Conservation (phyloP, 2,329 filamentous ascomycete genomes). For the Teratosphaeria epicoccoides region DNA sequence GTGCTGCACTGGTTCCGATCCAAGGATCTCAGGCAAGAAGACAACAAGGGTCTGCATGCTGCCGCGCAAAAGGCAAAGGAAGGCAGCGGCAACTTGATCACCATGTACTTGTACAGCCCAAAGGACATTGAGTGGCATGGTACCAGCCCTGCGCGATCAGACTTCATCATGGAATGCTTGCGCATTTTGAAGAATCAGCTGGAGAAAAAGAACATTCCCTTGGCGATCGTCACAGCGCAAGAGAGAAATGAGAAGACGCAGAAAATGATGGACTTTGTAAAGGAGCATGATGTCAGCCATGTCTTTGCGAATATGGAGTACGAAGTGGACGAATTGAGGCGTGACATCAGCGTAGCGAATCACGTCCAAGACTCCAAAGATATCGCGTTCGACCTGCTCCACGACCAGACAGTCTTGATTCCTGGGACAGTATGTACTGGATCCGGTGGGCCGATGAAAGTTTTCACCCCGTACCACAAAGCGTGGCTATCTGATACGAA, state of each 20-base stretch:
- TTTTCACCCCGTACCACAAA: slow-evolving; percentile 42
- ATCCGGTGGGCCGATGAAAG: slow-evolving; percentile 38
- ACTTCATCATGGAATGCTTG: slow-evolving; percentile 39
- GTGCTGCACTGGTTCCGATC: slow-evolving; percentile 43
- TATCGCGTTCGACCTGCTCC: slow-evolving; percentile 34
- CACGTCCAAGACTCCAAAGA: slow-evolving; percentile 24
- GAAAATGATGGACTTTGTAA: slow-evolving; percentile 33
- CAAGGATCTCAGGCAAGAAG: slow-evolving; percentile 41
- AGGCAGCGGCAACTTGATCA: slow-evolving; percentile 33
- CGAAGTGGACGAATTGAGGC: slow-evolving; percentile 75
- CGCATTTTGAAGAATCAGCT: slow-evolving; percentile 36
- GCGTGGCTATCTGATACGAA: slow-evolving; percentile 37
- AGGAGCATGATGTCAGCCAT: slow-evolving; percentile 36
- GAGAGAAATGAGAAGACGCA: slow-evolving; percentile 34
- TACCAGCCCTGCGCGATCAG: slow-evolving; percentile 37
- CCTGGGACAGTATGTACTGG: slow-evolving; percentile 35
- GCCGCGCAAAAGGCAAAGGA: slow-evolving; percentile 38
- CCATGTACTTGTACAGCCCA: slow-evolving; percentile 37
- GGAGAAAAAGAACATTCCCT: slow-evolving; percentile 38
- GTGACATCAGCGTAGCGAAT: slow-evolving; percentile 36
- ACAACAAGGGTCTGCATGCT: slow-evolving; percentile 39
- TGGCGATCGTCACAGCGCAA: slow-evolving; percentile 35
- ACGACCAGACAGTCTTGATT: slow-evolving; percentile 41
- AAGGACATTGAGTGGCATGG: slow-evolving; percentile 43
- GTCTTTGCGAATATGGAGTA: slow-evolving; percentile 60